Evolutionary conservation across 768 basidiomycete genomes (phyloP).

Genomic region (Daedaleopsis sinensis): DNA sequence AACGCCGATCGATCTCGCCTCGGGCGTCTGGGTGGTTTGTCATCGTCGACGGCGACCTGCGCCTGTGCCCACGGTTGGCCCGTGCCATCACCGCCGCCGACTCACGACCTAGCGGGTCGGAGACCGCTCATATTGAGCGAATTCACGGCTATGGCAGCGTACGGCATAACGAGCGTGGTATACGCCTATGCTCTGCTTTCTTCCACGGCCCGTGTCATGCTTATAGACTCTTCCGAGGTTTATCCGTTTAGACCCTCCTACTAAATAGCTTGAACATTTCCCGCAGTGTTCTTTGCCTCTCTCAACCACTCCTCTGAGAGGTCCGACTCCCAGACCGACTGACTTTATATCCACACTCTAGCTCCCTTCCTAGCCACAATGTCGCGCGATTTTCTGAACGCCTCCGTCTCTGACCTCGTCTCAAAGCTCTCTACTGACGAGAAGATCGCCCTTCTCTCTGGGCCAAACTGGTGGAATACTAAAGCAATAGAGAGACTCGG

Average conservation of each 20-base stretch:
- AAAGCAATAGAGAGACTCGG: constrained; percentile 54
- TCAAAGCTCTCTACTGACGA: constrained; percentile 59
- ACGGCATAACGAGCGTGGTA: too few species aligned
- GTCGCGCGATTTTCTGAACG: constrained; percentile 53
- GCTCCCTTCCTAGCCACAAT: constrained; percentile 11
- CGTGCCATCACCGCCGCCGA: background rate
- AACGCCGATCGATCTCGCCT: constrained; percentile 1
- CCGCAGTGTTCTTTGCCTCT: background rate
- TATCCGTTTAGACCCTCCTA: constrained; percentile 6
- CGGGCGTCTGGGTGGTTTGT: background rate
- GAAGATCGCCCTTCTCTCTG: constrained; percentile 64
- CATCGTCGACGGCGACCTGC: background rate
- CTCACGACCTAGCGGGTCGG: too few species aligned
- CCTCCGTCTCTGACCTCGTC: constrained; percentile 53
- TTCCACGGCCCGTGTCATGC: background rate
- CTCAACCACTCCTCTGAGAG: background rate
- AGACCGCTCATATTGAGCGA: too few species aligned
- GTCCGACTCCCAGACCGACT: background rate
- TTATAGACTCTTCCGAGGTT: constrained; percentile 14
- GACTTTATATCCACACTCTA: background rate
- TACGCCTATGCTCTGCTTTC: too few species aligned
- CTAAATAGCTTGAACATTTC: too few species aligned
- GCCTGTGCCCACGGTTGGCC: background rate
- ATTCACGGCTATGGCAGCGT: too few species aligned
- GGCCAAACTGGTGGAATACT: constrained; percentile 76